Base-by-base conservation (phyloP, 2,329 filamentous ascomycete genomes). In the Colletotrichum sp. region DNA sequence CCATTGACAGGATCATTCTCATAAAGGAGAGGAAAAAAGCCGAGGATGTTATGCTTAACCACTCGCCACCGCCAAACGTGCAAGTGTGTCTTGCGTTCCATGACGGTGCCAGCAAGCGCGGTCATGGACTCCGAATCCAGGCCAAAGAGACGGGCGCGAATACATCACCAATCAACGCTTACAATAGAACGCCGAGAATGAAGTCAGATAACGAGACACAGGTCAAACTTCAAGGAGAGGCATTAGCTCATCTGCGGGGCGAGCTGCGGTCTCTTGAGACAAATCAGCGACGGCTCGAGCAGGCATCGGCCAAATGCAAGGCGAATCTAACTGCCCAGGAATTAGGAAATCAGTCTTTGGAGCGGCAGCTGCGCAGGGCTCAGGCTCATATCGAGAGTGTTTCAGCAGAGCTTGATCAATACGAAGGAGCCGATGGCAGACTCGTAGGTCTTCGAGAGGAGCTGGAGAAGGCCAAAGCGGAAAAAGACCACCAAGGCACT, bases 1-100 rank as follows among this genome's bases (percentile, higher is more conserved):
- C 87, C 8, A 95, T 98, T 68, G 97, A 99, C 77, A 96, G 98
- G 83, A 92, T 93, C 9, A 91, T 98, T 8, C 88, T 99, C 1
- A 92, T 98, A 70, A 88, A 92, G 71, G 88, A 93, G 34, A 88
- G 94, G 32, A 83, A 88, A 2, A 90, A 95, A 71, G 97, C 93
- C 2, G 88, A 93, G 58, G 85, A 88, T 6, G 90, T 94, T 61
- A 94, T 98, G 90, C 91, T 94, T 76, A 88, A 89, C 69, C 88
- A 87, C 26, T 85, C 85, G 6, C 83, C 85, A n/a, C 92, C 93
- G 1, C 88, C 85, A 16, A 96, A 98, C 77, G 94, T 96, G 13
- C 90, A 88, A 69, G 90, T 92, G 72, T 96, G 94, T 79, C 91
- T 97, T 75, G 91, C 92, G 70, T 89, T 93, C 76, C 90, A 93